Base-by-base conservation (phyloP, 2,329 filamentous ascomycete species). In the Pleomassaria siparia region DNA sequence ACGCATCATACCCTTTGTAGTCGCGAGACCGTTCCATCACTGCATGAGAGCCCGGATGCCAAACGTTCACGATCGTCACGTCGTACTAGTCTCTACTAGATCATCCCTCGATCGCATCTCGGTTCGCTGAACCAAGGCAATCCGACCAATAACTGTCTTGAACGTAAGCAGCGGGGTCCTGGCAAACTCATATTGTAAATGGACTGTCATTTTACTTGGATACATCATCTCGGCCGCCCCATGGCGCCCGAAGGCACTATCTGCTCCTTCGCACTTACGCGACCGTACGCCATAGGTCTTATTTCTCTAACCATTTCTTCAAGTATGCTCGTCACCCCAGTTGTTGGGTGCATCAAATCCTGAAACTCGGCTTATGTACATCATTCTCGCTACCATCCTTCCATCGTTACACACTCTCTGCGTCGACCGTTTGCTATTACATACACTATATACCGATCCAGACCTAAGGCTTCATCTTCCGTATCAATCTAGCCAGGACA, bases 241-340 rank as follows among this genome's bases (percentile, higher is more conserved):
- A 41, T 16, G 13, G 22, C 18, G 15, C 18, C 39, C 4, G 26
- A 28, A 28, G 21, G 26, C 22, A 4, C 40, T 33, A 24, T 29
- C 20, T 43, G 20, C 28, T 33, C n/a, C 5, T 43, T 43, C 26
- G 28, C 26, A 33, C 26, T 21, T 43, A 26, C 40, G 24, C 40
- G 40, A 21, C 28, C 26, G 13, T 20, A 18, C 33, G 16, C 20
- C 40, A 33, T 43, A 43, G 28, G 28, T 15, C 35, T 20, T 15
- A 10, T 2, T 24, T 13, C 5, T 37, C 18, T 37, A 37, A 7
- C n/a, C 5, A 13, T 37, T 37, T 37, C 10, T 22, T 37, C 5
- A 37, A 24, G 8, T n/a, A 22, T 37, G 20, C 35, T 21, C 11
- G 20, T 20, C 24, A 37, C 35, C 35, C 35, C 20, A 12, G n/a